Percentiles rank a stretch among this genome's conserved stretches.
These are phyloP conservation scores for Coemansia sp. DNA, from an alignment of 192 early-diverging fungal species.

Conservation along the genomic window DNA sequence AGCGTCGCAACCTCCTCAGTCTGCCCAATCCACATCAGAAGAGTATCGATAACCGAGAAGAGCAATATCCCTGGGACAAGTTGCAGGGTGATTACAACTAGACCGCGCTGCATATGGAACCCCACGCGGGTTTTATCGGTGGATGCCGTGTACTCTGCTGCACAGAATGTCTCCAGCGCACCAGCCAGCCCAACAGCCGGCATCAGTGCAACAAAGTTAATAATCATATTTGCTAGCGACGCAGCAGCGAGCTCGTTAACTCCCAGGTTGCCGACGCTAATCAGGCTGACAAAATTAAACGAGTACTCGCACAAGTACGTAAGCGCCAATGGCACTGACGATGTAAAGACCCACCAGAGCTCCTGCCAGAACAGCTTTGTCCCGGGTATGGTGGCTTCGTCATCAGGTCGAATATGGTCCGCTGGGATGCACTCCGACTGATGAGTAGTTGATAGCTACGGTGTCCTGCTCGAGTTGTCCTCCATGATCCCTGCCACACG, in stretches of 20 bases:
- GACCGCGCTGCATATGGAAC: constrained; percentile 34
- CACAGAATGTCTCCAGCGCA: constrained; percentile 35
- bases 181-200: constrained; percentile 59
- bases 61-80: constrained; percentile 10
- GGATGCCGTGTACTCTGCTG: constrained; percentile 29
- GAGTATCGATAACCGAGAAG: constrained; percentile 36
- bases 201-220: constrained; percentile 58
- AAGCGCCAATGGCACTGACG: constrained; percentile 49
- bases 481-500: no score
- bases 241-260: constrained; percentile 60
- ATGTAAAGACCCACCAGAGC: constrained; percentile 16
- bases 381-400: constrained; percentile 9
- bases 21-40: constrained; percentile 72
- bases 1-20: constrained; percentile 60
- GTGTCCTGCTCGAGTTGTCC: no score
- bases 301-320: constrained; percentile 59
- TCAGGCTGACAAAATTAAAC: constrained; percentile 57
- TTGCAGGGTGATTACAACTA: constrained; percentile 25
- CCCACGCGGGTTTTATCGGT: constrained; percentile 29
- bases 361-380: constrained; percentile 17
- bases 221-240: constrained; percentile 62
- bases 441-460: no score
- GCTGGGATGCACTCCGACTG: constrained; percentile 30
- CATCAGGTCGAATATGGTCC: constrained; percentile 8
- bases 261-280: constrained; percentile 57